Evolutionary conservation across 73 alveolate species (phyloP).

Genomic region (Symbiodinium pilosum): DNA sequence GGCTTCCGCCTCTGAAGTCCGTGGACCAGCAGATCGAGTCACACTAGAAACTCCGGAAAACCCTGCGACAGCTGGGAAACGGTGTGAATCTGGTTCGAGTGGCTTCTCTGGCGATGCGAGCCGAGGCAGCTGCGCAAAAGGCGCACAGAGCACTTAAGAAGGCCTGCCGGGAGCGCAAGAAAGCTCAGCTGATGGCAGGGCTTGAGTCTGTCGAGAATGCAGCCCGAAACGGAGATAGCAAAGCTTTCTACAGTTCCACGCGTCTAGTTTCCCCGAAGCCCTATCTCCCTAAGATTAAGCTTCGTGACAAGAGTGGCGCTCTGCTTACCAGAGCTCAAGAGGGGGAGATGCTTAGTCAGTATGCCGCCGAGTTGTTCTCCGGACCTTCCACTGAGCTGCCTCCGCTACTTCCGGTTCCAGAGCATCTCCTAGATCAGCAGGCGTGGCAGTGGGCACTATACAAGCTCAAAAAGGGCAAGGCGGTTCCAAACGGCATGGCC

Average conservation of each 20-base stretch:
- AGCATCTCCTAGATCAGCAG: not conserved
- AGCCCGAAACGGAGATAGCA: not conserved
- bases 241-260: no score
- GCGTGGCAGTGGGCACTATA: not conserved
- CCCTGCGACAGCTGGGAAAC: not conserved
- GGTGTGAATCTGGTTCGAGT: not conserved
- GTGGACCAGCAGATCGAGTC: not conserved
- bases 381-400: not conserved
- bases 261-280: not conserved
- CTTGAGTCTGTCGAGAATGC: not conserved
- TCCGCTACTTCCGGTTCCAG: not conserved
- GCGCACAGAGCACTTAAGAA: not conserved
- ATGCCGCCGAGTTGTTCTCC: not conserved
- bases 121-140: not conserved
- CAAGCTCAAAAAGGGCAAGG: not conserved
- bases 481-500: not conserved
- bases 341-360: not conserved
- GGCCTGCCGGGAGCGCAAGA: not conserved
- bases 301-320: not conserved
- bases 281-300: not conserved
- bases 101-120: not conserved
- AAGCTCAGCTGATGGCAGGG: not conserved
- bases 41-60: not conserved
- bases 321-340: not conserved
- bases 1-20: not conserved